phyloP scores from a whole-genome alignment of 2,329 filamentous ascomycete genomes.

The Apiospora saccharicola region DNA sequence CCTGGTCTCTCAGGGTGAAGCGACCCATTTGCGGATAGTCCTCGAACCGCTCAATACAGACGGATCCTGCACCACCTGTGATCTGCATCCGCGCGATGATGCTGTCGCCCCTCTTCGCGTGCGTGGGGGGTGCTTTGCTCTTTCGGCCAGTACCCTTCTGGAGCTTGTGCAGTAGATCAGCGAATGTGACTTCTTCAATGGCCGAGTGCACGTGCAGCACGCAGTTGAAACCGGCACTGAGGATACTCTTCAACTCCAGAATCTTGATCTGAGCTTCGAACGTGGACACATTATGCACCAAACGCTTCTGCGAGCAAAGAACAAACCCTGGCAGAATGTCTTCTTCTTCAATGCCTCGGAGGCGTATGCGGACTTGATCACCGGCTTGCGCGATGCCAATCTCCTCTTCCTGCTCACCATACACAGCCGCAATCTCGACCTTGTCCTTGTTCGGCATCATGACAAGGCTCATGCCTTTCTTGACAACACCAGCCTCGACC shows the following conservation, averaged over 20 bases:
- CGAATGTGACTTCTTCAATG: conserved; percentile 96
- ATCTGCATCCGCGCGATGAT: conserved; percentile 94
- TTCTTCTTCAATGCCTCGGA: conserved; percentile 96
- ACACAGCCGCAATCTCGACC: conserved; percentile 83
- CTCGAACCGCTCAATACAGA: conserved; percentile 94
- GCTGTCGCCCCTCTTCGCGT: conserved; percentile 80
- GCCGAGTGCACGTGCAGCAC: conserved; percentile 97
- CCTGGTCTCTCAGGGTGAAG: conserved; percentile 89
- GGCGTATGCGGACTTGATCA: conserved; percentile 90
- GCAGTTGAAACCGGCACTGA: conserved; percentile 96
- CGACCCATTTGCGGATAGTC: conserved; percentile 94
- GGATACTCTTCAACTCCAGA: conserved; percentile 91
- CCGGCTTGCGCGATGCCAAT: conserved; percentile 82
- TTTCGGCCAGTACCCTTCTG: conserved; percentile 94
- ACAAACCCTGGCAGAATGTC: conserved; percentile 96
- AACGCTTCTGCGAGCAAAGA: conserved; percentile 90
- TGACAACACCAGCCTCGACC: conserved; percentile 92
- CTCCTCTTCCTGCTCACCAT: conserved; percentile 97
- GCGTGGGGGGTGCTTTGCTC: conserved; percentile 91
- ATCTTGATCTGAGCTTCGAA: conserved; percentile 98
- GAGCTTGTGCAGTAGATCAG: conserved; percentile 86
- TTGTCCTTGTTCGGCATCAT: conserved; percentile 96
- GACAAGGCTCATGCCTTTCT: conserved; percentile 84
- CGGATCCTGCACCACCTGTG: conserved; percentile 81
- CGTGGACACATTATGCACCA: conserved; percentile 85